Percentiles rank a stretch among this genome's conserved stretches.
Conservation (phyloP, 2,329 filamentous ascomycete species). For the Fusarium coicis region DNA sequence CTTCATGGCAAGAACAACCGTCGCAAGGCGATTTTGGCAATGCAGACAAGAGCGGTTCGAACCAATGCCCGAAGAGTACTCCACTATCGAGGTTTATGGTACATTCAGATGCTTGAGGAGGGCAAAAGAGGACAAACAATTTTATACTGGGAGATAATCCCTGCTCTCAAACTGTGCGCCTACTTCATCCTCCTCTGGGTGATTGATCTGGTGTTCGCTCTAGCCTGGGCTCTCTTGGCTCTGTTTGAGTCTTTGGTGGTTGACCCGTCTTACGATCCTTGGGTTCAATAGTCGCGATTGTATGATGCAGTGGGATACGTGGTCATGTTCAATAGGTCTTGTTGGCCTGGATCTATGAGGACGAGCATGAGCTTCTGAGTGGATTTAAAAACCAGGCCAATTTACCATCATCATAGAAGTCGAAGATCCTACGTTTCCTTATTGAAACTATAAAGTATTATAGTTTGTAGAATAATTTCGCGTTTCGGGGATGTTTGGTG, state of each 20-base stretch:
- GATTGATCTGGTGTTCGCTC: not conserved
- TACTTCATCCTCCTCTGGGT: too few relatives aligned
- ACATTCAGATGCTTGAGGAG: not conserved
- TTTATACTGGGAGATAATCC: not conserved
- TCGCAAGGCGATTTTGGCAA: too few relatives aligned
- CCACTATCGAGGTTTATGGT: too few relatives aligned
- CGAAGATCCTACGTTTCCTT: accelerated
- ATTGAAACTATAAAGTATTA: not conserved
- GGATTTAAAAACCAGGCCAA: too few relatives aligned
- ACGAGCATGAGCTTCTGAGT: not conserved
- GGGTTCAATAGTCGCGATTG: not conserved
- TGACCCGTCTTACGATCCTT: accelerated
- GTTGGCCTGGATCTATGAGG: too few relatives aligned
- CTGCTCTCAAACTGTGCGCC: too few relatives aligned
- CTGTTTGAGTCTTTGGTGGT: not conserved
- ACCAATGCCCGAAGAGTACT: accelerated
- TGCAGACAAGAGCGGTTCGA: too few relatives aligned
- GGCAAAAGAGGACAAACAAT: not conserved
- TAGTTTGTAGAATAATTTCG: accelerated
- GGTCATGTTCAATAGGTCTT: too few relatives aligned
- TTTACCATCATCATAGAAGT: too few relatives aligned
- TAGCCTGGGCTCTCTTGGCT: not conserved
- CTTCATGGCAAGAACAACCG: too few relatives aligned
- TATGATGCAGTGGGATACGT: too few relatives aligned
- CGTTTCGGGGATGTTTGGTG: not conserved